These are phyloP conservation scores for Amphirosellinia nigrospora DNA, from an alignment of 495 filamentous ascomycete species.

Conservation along the genomic window DNA sequence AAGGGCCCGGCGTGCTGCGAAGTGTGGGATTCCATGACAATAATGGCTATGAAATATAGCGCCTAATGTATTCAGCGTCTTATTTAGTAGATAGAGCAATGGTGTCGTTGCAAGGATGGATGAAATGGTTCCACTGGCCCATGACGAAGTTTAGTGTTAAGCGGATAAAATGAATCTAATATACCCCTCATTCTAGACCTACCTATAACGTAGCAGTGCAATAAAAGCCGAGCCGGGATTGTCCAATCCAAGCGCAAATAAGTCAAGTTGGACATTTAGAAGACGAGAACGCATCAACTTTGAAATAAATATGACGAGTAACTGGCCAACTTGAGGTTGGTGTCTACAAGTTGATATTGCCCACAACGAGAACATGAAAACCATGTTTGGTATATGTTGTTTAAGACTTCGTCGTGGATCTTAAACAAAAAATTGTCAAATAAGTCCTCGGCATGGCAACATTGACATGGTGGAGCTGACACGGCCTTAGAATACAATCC, in stretches of 20 bases:
- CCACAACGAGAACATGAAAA: not conserved
- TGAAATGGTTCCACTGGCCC: not conserved
- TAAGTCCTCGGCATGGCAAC: not conserved
- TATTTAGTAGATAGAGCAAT: not conserved
- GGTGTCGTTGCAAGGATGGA: not conserved
- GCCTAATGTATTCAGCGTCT: not conserved
- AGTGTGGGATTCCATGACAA: not conserved
- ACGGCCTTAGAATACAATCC: not conserved
- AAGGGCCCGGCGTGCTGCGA: not conserved
- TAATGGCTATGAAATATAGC: not conserved
- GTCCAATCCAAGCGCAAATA: not conserved
- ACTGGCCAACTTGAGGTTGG: not conserved
- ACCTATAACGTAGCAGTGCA: not conserved
- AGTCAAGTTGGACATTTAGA: not conserved
- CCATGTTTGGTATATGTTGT: no score
- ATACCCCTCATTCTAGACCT: constrained; percentile 1
- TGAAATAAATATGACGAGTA: not conserved
- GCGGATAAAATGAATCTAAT: constrained; percentile 16
- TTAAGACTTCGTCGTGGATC: not conserved
- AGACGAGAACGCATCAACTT: not conserved
- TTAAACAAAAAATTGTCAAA: not conserved
- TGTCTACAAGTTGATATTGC: not conserved
- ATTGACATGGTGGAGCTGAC: not conserved
- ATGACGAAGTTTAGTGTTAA: not conserved
- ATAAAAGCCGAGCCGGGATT: not conserved